phyloP scores from a whole-genome alignment of 345 rosid species.

The Gossypium mustelinum region DNA sequence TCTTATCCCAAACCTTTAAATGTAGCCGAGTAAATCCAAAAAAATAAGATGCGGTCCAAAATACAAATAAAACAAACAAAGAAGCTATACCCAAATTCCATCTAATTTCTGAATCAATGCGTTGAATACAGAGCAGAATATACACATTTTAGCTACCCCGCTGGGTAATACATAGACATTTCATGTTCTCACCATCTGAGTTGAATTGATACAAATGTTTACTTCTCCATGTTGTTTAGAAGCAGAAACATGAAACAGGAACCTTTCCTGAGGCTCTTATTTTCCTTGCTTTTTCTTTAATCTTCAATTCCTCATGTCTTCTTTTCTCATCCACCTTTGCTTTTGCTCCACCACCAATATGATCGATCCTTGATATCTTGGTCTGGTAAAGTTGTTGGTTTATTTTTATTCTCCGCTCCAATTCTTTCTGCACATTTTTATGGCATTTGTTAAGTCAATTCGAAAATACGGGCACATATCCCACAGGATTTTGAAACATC shows the following conservation, averaged over 20 bases:
- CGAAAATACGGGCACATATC: not conserved
- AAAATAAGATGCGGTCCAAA: no score
- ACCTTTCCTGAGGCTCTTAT: constrained; percentile 37
- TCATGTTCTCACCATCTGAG: not conserved
- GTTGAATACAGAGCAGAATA: not conserved
- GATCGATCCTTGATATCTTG: constrained; percentile 53
- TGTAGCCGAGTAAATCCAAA: no score
- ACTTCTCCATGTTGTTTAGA: constrained; percentile 21
- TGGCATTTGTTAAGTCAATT: not conserved
- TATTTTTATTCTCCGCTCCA: constrained; percentile 47
- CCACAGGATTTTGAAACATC: no score
- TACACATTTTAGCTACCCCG: not conserved
- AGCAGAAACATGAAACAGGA: constrained; percentile 49
- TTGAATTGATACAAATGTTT: not conserved
- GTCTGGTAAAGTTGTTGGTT: constrained; percentile 45
- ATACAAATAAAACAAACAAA: no score
- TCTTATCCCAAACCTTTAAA: no score
- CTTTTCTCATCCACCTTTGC: constrained; percentile 57
- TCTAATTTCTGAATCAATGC: not conserved
- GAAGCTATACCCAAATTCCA: not conserved
- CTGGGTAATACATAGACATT: not conserved
- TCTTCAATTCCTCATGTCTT: constrained; percentile 43
- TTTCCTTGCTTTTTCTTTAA: constrained; percentile 47
- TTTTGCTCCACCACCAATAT: constrained; percentile 51
- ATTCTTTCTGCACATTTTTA: constrained; percentile 40